These are phyloP conservation scores for Fagus sylvatica DNA, from an alignment of 306 rosid genomes.

Conservation along the genomic window DNA sequence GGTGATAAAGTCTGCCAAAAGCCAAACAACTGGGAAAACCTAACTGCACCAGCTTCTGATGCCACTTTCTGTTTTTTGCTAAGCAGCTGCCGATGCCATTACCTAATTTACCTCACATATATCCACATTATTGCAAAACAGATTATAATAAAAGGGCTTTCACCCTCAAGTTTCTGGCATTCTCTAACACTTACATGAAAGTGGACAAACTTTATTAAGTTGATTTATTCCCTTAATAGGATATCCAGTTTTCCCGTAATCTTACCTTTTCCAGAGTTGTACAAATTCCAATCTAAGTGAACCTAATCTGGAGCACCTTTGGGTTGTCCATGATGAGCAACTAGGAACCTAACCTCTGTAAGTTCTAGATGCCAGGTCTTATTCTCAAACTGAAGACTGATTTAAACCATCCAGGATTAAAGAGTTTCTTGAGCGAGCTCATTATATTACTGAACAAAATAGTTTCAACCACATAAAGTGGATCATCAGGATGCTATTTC, in stretches of 20 bases:
- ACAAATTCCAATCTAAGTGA: neutral
- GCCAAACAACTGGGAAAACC: neutral
- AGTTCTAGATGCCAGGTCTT: neutral
- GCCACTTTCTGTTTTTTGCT: neutral
- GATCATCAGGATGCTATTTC: neutral
- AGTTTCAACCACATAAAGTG: neutral
- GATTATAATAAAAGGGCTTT: no score
- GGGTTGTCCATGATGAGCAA: neutral
- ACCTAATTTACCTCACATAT: no score
- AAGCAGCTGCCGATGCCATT: neutral
- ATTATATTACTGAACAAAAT: neutral
- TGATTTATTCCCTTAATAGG: neutral
- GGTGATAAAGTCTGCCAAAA: neutral
- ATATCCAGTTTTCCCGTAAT: neutral
- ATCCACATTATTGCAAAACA: neutral
- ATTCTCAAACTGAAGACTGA: slow-evolving; percentile 5
- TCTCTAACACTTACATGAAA: neutral
- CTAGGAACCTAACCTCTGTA: neutral
- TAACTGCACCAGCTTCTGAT: neutral
- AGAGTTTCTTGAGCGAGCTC: neutral
- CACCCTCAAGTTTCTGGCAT: no score
- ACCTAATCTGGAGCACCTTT: neutral
- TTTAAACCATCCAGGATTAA: slow-evolving; percentile 8
- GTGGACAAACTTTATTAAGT: neutral
- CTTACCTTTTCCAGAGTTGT: neutral